Conservation (phyloP, 176 grass and related monocot species). For the Saccharum spontaneum region DNA sequence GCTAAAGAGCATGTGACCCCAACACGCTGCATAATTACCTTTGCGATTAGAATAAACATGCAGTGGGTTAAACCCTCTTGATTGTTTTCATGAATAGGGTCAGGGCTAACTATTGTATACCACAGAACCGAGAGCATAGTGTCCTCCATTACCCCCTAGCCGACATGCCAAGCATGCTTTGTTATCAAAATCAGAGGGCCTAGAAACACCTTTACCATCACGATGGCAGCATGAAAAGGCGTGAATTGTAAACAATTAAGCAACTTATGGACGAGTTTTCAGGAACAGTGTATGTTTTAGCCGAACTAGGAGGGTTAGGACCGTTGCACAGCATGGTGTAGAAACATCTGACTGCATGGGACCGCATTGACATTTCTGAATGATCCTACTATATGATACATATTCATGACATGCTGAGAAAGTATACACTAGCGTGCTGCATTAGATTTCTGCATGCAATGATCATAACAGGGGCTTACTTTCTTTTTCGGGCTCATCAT, state of each 20-base stretch:
- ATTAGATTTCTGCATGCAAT: conserved; percentile 46
- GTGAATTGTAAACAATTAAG: conserved; percentile 37
- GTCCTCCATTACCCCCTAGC: conserved; percentile 40
- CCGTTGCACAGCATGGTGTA: conserved; percentile 31
- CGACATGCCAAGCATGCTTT: conserved; percentile 60
- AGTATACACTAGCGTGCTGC: conserved; percentile 32
- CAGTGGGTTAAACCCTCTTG: conserved; percentile 27
- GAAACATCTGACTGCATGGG: conserved; percentile 43
- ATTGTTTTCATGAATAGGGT: conserved; percentile 51
- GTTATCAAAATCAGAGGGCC: conserved; percentile 51
- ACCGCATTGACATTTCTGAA: conserved; percentile 37
- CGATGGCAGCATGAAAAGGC: conserved; percentile 51
- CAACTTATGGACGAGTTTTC: conserved; percentile 34
- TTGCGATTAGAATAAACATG: conserved; percentile 53
- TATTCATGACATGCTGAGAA: conserved; percentile 45
- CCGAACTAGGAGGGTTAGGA: conserved; percentile 22
- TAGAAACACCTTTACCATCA: conserved; percentile 55
- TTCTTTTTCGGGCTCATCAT: conserved; percentile 49
- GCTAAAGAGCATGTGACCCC: conserved; percentile 72
- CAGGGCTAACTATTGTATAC: conserved; percentile 26
- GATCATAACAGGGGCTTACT: conserved; percentile 45
- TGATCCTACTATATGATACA: background rate
- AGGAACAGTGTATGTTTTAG: conserved; percentile 25
- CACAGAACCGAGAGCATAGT: conserved; percentile 29
- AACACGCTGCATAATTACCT: conserved; percentile 62